These are phyloP conservation scores for Apiospora saccharicola DNA, from an alignment of 2,329 filamentous ascomycete genomes.

Conservation along the genomic window DNA sequence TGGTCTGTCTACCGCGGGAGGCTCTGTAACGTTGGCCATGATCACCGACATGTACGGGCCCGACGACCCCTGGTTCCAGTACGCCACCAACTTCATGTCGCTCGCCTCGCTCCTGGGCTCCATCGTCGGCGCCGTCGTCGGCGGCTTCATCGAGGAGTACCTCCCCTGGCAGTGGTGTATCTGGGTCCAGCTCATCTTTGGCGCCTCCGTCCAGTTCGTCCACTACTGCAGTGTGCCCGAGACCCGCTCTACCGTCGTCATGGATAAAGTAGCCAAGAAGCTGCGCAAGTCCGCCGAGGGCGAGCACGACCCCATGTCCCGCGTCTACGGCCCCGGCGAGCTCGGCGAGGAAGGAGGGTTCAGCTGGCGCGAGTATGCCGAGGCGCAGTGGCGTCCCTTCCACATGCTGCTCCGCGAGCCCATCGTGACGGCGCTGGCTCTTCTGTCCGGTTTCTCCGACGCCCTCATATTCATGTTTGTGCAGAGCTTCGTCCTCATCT, in stretches of 20 bases:
- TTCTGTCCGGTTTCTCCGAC: conserved; percentile 76
- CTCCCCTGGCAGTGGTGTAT: conserved; percentile 77
- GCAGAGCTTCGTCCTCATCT: conserved; percentile 73
- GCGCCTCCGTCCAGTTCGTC: conserved; percentile 70
- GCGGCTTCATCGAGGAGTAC: conserved; percentile 73
- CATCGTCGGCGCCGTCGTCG: conserved; percentile 76
- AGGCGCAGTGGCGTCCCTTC: conserved; percentile 70
- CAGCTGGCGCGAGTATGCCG: conserved; percentile 61
- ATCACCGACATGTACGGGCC: conserved; percentile 75
- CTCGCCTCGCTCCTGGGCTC: conserved; percentile 82
- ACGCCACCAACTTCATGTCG: conserved; percentile 75
- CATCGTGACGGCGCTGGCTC: conserved; percentile 73
- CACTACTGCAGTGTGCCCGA: conserved; percentile 76
- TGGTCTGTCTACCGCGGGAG: conserved; percentile 72
- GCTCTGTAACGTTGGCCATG: conserved; percentile 75
- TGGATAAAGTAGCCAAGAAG: conserved; percentile 77
- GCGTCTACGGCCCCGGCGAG: conserved; percentile 71
- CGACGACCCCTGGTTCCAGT: conserved; percentile 66
- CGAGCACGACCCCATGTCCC: conserved; percentile 56
- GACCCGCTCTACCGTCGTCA: conserved; percentile 76
- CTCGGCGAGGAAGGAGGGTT: conserved; percentile 57
- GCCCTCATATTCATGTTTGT: conserved; percentile 82
- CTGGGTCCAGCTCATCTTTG: conserved; percentile 83
- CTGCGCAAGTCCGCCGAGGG: conserved; percentile 48
- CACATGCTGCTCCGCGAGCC: conserved; percentile 78